phyloP scores from a whole-genome alignment of 106 monocot genomes.

The Agapanthus africanus region DNA sequence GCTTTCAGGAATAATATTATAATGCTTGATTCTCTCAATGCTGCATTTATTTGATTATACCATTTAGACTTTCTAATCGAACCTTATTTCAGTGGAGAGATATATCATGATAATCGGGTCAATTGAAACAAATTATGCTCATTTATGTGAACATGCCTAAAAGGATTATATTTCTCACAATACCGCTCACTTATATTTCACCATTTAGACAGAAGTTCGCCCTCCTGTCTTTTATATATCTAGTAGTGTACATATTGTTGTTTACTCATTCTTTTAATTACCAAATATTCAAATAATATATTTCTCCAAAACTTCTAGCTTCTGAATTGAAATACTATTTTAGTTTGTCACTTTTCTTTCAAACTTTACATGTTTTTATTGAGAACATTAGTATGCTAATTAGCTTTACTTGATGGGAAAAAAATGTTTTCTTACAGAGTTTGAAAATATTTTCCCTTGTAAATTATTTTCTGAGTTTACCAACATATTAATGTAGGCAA shows the following conservation, averaged over 20 bases:
- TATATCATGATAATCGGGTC: background rate
- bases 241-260: background rate
- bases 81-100: background rate
- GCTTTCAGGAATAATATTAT: background rate
- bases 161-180: background rate
- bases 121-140: background rate
- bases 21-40: background rate
- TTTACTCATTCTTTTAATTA: too few species aligned
- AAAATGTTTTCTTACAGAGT: background rate
- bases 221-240: background rate
- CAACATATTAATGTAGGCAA: constrained; percentile 39
- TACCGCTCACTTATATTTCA: background rate
- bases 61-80: background rate
- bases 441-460: constrained; percentile 7
- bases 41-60: background rate
- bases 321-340: background rate
- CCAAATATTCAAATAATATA: too few species aligned
- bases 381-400: too few species aligned
- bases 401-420: too few species aligned
- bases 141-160: background rate
- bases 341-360: background rate
- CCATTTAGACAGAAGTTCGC: background rate
- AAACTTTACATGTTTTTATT: background rate
- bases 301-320: too few species aligned
- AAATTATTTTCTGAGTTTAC: constrained; percentile 3